Percentiles rank a stretch among this genome's conserved stretches.
phyloP scores from a whole-genome alignment of 768 basidiomycete species.

The Boletellus ananiceps region DNA sequence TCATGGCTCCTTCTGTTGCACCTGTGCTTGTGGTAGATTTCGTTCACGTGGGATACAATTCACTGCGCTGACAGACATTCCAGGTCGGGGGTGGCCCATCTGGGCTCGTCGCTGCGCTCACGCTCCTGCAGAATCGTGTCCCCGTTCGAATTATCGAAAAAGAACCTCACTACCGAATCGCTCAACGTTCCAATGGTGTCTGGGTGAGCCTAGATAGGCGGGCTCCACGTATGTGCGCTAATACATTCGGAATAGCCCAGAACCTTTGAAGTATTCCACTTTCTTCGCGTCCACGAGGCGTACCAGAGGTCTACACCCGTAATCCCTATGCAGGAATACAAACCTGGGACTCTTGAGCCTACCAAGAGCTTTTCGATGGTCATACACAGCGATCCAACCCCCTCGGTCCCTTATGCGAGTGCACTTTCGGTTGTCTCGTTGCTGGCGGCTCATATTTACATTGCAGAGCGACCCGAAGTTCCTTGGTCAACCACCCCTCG shows the following conservation, averaged over 20 bases:
- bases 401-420: slow-evolving; percentile 26
- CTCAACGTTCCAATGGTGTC: slow-evolving; percentile 38
- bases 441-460: background rate
- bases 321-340: slow-evolving; percentile 33
- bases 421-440: background rate
- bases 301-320: slow-evolving; percentile 26
- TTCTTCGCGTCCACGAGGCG: slow-evolving; percentile 37
- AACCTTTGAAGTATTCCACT: slow-evolving; percentile 41
- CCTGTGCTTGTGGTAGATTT: slow-evolving; percentile 21
- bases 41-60: background rate
- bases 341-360: slow-evolving; percentile 22
- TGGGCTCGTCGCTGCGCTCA: slow-evolving; percentile 32
- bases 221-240: no score
- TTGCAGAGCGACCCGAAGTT: slow-evolving; percentile 9
- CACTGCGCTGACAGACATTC: background rate
- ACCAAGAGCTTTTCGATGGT: slow-evolving; percentile 3
- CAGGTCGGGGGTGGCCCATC: slow-evolving; percentile 30
- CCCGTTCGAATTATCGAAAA: slow-evolving; percentile 52
- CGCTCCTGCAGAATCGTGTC: slow-evolving; percentile 39
- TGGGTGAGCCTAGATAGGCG: slow-evolving; percentile 26
- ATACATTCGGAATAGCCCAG: slow-evolving; percentile 19
- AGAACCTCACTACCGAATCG: slow-evolving; percentile 32
- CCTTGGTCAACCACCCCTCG: slow-evolving; percentile 29
- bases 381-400: slow-evolving; percentile 16
- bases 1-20: slow-evolving; percentile 8